Conservation (phyloP, 2,329 filamentous ascomycete species). For the Ustilaginoidea virens region DNA sequence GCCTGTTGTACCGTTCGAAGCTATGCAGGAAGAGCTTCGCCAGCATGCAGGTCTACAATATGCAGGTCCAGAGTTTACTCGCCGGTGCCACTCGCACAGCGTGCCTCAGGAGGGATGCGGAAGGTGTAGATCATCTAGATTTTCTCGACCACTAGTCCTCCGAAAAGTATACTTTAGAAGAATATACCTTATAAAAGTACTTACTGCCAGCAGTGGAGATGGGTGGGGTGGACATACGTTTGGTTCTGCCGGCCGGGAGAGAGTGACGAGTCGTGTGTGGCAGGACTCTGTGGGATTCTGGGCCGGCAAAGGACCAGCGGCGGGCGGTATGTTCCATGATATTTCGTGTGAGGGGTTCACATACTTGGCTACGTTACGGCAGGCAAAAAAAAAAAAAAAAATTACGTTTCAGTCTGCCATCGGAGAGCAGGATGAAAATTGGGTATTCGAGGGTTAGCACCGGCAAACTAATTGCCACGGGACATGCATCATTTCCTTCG, state of each 20-base stretch:
- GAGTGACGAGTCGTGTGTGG: too few relatives aligned
- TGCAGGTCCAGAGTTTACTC: conserved; percentile 37
- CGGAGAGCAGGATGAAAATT: too few relatives aligned
- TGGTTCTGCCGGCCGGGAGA: conserved; percentile 34
- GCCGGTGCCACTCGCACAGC: conserved; percentile 43
- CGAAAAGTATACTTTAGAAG: conserved; percentile 21
- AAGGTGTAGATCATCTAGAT: conserved; percentile 33
- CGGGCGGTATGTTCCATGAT: too few relatives aligned
- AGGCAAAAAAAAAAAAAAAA: too few relatives aligned
- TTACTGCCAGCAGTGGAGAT: conserved; percentile 30
- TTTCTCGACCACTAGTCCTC: conserved; percentile 37
- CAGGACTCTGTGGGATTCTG: conserved; percentile 40
- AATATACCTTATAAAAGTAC: conserved; percentile 24
- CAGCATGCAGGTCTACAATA: conserved; percentile 26
- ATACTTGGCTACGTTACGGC: too few relatives aligned
- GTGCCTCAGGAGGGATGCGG: conserved; percentile 45
- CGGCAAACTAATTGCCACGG: too few relatives aligned
- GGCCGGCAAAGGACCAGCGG: conserved; percentile 23
- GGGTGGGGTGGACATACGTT: conserved; percentile 26
- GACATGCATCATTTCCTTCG: too few relatives aligned
- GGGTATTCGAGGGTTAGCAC: too few relatives aligned
- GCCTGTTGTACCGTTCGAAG: conserved; percentile 38
- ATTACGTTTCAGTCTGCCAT: too few relatives aligned
- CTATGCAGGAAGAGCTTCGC: conserved; percentile 36
- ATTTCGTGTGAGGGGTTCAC: too few relatives aligned